Evolutionary conservation across 2,329 filamentous ascomycete species (phyloP).

Genomic region (Phialophora expanda): DNA sequence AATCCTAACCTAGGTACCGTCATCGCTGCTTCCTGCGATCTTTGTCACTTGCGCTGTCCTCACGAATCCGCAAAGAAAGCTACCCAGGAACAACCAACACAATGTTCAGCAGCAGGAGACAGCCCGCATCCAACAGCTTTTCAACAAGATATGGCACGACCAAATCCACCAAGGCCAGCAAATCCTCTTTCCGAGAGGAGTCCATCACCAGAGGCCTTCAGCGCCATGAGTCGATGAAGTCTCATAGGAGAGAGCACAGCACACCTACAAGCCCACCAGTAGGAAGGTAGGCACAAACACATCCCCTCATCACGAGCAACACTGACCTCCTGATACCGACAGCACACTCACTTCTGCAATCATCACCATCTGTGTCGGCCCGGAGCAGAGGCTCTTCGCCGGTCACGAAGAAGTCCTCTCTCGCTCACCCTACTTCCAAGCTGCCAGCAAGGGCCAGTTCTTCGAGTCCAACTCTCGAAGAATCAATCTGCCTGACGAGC

Average conservation of each 20-base stretch:
- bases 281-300: slow-evolving; percentile 43
- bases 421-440: slow-evolving; percentile 77
- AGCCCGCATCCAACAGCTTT: slow-evolving; percentile 45
- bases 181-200: slow-evolving; percentile 45
- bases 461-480: slow-evolving; percentile 67
- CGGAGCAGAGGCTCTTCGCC: slow-evolving; percentile 83
- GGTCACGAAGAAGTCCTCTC: slow-evolving; percentile 86
- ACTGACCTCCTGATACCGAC: slow-evolving; percentile 18
- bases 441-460: slow-evolving; percentile 67
- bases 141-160: slow-evolving; percentile 50
- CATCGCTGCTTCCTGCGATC: slow-evolving; percentile 1
- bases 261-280: slow-evolving; percentile 44
- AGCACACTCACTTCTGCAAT: slow-evolving; percentile 70
- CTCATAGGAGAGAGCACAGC: slow-evolving; percentile 39
- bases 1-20: slow-evolving; percentile 1
- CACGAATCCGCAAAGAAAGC: neutral
- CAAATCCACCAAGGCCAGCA: slow-evolving; percentile 45
- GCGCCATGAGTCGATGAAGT: slow-evolving; percentile 35
- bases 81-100: slow-evolving; percentile 10
- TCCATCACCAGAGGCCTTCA: slow-evolving; percentile 36
- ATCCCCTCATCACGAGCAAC: neutral
- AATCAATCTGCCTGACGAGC: slow-evolving; percentile 80
- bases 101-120: slow-evolving; percentile 34
- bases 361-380: slow-evolving; percentile 80
- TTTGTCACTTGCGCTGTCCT: neutral